Percentiles rank a stretch among this genome's conserved stretches.
Conservation (phyloP, 2,329 filamentous ascomycete species). For the Fonsecaea multimorphosa region DNA sequence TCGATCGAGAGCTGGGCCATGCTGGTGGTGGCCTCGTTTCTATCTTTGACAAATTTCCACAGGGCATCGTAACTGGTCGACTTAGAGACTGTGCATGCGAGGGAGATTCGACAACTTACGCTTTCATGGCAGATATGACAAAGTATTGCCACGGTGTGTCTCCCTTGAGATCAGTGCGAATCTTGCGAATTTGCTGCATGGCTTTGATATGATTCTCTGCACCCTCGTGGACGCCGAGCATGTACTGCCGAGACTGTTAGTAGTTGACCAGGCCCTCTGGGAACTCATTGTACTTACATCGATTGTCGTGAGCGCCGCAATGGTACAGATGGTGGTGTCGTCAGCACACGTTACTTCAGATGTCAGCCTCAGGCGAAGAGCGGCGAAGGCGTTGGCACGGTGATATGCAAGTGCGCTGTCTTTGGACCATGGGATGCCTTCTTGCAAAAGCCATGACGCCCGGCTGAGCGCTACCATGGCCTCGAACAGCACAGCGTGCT, state of each 20-base stretch:
- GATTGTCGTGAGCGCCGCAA: slow-evolving; percentile 32
- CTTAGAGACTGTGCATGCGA: slow-evolving; percentile 14
- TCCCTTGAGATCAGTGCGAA: slow-evolving; percentile 21
- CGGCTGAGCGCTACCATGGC: slow-evolving; percentile 26
- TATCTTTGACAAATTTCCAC: slow-evolving; percentile 33
- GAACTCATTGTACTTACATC: slow-evolving; percentile 23
- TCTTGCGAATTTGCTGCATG: slow-evolving; percentile 30
- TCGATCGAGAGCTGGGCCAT: slow-evolving; percentile 30
- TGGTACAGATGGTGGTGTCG: slow-evolving; percentile 32
- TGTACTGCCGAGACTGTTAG: slow-evolving; percentile 24
- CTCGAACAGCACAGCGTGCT: slow-evolving; percentile 28
- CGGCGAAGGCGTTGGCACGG: slow-evolving; percentile 24
- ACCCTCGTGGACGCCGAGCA: slow-evolving; percentile 29
- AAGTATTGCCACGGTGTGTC: slow-evolving; percentile 31
- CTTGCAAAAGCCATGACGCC: slow-evolving; percentile 29
- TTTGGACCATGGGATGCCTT: slow-evolving; percentile 25
- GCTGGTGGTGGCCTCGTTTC: slow-evolving; percentile 26
- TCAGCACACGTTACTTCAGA: slow-evolving; percentile 26
- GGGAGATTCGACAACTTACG: slow-evolving; percentile 9
- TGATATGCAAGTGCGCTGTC: slow-evolving; percentile 27
- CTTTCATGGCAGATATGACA: slow-evolving; percentile 23
- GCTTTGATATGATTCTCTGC: slow-evolving; percentile 28
- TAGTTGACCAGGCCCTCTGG: not conserved
- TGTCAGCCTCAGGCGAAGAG: slow-evolving; percentile 21
- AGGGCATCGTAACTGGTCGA: slow-evolving; percentile 25